Conservation (phyloP, 2,329 filamentous ascomycete species). For the Aspergillus spinulosporus region DNA sequence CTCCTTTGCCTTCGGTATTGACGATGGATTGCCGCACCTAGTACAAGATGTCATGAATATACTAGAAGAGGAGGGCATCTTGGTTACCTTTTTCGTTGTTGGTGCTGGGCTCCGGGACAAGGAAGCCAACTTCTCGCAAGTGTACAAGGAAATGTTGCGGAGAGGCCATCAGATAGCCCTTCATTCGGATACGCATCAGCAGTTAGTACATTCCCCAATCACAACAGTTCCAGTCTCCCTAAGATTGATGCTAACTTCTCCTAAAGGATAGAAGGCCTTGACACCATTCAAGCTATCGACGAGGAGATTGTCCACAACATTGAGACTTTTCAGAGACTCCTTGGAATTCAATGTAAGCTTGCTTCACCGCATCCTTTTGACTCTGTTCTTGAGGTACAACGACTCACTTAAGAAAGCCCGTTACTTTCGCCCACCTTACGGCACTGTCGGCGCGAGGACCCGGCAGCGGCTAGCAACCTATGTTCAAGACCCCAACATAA, state of each 20-base stretch:
- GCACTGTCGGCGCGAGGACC: slow-evolving; percentile 66
- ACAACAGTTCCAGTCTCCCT: not conserved
- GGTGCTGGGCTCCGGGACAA: slow-evolving; percentile 61
- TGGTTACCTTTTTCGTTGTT: slow-evolving; percentile 71
- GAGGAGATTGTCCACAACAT: slow-evolving; percentile 39
- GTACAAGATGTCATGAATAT: slow-evolving; percentile 63
- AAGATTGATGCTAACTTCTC: slow-evolving; percentile 3
- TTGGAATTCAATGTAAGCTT: slow-evolving; percentile 36
- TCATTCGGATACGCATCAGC: slow-evolving; percentile 69
- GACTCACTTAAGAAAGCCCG: slow-evolving; percentile 31
- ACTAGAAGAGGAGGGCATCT: slow-evolving; percentile 61
- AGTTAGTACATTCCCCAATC: slow-evolving; percentile 33
- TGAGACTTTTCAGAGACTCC: slow-evolving; percentile 30
- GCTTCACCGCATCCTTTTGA: too few species aligned
- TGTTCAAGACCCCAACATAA: slow-evolving; percentile 57
- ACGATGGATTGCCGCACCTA: slow-evolving; percentile 63
- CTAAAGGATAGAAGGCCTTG: slow-evolving; percentile 38
- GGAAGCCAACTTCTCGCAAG: slow-evolving; percentile 60
- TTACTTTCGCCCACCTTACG: slow-evolving; percentile 71
- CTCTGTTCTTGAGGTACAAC: not conserved
- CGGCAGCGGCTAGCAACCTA: slow-evolving; percentile 60
- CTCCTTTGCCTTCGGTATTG: slow-evolving; percentile 71
- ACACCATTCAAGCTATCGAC: slow-evolving; percentile 36
- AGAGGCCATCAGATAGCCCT: slow-evolving; percentile 68
- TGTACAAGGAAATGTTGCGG: slow-evolving; percentile 64